These are phyloP conservation scores for Rhodotorula paludigena DNA, from an alignment of 768 basidiomycete species.

Conservation along the genomic window DNA sequence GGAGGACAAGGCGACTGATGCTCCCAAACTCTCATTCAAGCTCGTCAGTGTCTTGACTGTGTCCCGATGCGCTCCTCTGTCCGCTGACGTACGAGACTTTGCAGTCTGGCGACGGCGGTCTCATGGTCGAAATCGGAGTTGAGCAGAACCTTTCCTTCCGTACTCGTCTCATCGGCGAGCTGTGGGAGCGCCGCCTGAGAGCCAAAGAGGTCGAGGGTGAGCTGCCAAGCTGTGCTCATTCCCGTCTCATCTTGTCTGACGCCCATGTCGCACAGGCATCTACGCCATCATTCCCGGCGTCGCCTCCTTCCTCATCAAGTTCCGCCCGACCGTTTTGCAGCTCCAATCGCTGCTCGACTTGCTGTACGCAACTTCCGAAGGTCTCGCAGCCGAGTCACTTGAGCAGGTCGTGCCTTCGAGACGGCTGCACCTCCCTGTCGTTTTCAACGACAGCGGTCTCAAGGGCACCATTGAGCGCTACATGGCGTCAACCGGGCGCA, in stretches of 20 bases:
- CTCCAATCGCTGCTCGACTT: slow-evolving; percentile 48
- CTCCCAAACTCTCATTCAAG: slow-evolving; percentile 52
- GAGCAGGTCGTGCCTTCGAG: slow-evolving; percentile 55
- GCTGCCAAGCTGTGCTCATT: slow-evolving; percentile 11
- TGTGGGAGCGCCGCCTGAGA: slow-evolving; percentile 53
- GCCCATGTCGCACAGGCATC: neutral
- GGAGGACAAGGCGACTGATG: slow-evolving; percentile 21
- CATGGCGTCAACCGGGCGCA: slow-evolving; percentile 54
- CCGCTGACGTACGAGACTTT: too few species aligned
- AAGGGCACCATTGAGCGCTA: slow-evolving; percentile 58
- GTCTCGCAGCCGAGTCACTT: slow-evolving; percentile 11
- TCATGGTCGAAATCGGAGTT: slow-evolving; percentile 62
- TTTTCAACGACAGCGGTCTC: slow-evolving; percentile 59
- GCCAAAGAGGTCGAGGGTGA: slow-evolving; percentile 61
- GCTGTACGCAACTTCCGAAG: slow-evolving; percentile 45
- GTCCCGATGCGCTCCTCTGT: too few species aligned
- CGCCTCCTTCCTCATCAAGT: slow-evolving; percentile 51
- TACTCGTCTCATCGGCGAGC: slow-evolving; percentile 54
- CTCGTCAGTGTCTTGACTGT: too few species aligned
- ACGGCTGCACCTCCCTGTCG: slow-evolving; percentile 60
- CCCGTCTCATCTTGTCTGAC: neutral
- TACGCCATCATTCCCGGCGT: slow-evolving; percentile 31
- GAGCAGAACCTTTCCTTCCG: slow-evolving; percentile 56
- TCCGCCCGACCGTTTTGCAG: slow-evolving; percentile 54
- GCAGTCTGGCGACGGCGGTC: slow-evolving; percentile 62